Evolutionary conservation across 345 rosid genomes (phyloP), one percentile per base, ranked within the genome.

Genomic region (Streptanthus diversifolius): DNA sequence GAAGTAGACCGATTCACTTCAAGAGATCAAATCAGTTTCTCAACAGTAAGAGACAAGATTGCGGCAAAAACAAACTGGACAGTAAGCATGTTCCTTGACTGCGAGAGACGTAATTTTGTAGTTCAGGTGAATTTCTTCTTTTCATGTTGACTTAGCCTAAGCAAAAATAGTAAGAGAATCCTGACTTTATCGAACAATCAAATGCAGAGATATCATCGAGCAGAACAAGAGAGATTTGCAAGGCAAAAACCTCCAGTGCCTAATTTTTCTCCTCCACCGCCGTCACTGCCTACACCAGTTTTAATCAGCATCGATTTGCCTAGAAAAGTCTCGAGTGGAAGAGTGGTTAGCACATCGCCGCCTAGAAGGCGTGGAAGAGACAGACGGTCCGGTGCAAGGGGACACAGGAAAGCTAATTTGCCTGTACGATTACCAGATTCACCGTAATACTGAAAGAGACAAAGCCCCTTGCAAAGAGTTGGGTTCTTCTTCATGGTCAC

Each of bases 1-100:
- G 99, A 95, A 84, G 98, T 95, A 32, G 96, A 92, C 63, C 95
- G 96, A 30, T 95, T 95, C 78, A 95, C 99, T 67, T 84, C 98
- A 0, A 84, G 99, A 81, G 99, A 95, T 83, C 99, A 95, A 81
- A 83, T 95, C 69, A 92, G 98, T 84, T 95, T 92, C 78, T 86
- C 98, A 56, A 92, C 82, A 0, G 97, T 88, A 61, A 83, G 99
- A 86, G 99, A 95, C 80, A 92, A 88, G 83, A 80, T 95, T 24
- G 75, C 66, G 3, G 89, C 85, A 11, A 86, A 83, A 79, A 87
- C 96, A 30, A 85, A 89, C 77, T 92, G 98, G 97, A 90, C 85
- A 11, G 77, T 87, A 53, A 86, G 87, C 65, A 95, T 92, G 98
- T 92, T 95, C 75, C 83, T 84, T 78, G 99, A 92, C 82, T 95